A percentile compares a stretch with the other conserved stretches of the same genome.
Evolutionary conservation across 1,284 basidiomycete species (phyloP).

Genomic region (Golubevia sp.): DNA sequence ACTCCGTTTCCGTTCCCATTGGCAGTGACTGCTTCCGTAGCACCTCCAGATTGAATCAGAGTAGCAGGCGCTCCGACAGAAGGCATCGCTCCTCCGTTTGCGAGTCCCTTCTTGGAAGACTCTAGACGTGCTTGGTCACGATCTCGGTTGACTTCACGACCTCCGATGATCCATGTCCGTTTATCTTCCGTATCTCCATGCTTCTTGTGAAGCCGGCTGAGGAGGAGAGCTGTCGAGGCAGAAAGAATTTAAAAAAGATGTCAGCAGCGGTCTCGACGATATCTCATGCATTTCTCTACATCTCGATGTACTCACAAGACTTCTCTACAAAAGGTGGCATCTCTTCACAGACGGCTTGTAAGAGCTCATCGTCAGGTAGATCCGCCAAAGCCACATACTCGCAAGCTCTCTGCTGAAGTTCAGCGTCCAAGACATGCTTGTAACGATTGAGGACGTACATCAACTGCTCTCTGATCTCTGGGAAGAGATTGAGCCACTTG

Average conservation of each 20-base stretch:
- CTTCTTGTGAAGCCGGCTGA: conserved; percentile 46
- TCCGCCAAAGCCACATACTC: conserved; percentile 53
- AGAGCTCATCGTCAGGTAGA: conserved; percentile 38
- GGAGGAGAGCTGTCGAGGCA: conserved; percentile 21
- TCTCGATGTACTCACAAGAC: conserved; percentile 16
- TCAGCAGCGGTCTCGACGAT: neutral
- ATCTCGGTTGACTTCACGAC: conserved; percentile 51
- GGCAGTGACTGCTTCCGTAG: conserved; percentile 30
- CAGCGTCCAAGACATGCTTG: conserved; percentile 46
- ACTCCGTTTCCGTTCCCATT: conserved; percentile 14
- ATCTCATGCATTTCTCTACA: neutral
- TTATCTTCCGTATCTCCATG: conserved; percentile 53
- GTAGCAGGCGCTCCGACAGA: conserved; percentile 24
- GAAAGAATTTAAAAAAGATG: neutral
- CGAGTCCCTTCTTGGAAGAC: conserved; percentile 41
- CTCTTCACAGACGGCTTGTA: conserved; percentile 52
- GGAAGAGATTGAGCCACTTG: conserved; percentile 59
- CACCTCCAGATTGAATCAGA: conserved; percentile 33
- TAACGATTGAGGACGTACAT: conserved; percentile 50
- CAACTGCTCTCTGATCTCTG: conserved; percentile 50
- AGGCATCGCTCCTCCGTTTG: conserved; percentile 53
- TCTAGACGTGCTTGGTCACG: conserved; percentile 41
- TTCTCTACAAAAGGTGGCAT: conserved; percentile 54
- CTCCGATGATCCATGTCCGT: conserved; percentile 56
- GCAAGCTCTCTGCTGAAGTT: conserved; percentile 58